These are phyloP conservation scores for Cryphonectria radicalis DNA, from an alignment of 2,329 filamentous ascomycete species.

Conservation along the genomic window DNA sequence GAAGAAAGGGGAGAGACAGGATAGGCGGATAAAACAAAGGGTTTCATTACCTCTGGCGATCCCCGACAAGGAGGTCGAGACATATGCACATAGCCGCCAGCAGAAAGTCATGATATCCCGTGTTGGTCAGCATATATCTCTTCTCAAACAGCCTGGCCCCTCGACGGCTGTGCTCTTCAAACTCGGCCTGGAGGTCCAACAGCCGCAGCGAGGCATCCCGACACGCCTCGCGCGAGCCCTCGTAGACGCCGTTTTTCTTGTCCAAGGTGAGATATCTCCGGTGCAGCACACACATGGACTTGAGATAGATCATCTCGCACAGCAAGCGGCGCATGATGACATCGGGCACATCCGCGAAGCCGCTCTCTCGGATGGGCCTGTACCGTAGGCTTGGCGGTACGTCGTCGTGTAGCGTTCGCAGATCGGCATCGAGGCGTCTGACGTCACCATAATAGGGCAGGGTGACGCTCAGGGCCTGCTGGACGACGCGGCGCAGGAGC, in stretches of 20 bases:
- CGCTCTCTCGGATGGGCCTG: slow-evolving; percentile 32
- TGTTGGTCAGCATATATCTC: slow-evolving; percentile 56
- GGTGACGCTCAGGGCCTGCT: slow-evolving; percentile 44
- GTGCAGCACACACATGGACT: slow-evolving; percentile 55
- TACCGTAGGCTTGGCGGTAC: slow-evolving; percentile 39
- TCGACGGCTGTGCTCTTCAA: slow-evolving; percentile 49
- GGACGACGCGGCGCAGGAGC: slow-evolving; percentile 49
- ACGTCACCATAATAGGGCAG: slow-evolving; percentile 44
- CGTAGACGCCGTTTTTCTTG: slow-evolving; percentile 44
- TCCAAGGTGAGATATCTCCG: slow-evolving; percentile 49
- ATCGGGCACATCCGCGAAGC: slow-evolving; percentile 43
- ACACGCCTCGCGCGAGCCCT: slow-evolving; percentile 46
- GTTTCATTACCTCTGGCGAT: slow-evolving; percentile 41
- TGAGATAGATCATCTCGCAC: slow-evolving; percentile 47
- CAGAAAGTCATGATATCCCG: slow-evolving; percentile 61
- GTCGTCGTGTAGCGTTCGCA: slow-evolving; percentile 39
- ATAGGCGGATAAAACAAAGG: no score
- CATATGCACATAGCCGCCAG: slow-evolving; percentile 65
- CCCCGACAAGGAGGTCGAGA: slow-evolving; percentile 50
- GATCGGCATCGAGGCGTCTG: slow-evolving; percentile 41
- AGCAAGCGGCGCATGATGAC: slow-evolving; percentile 45
- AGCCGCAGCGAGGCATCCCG: slow-evolving; percentile 49
- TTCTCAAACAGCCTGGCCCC: slow-evolving; percentile 58
- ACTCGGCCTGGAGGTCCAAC: slow-evolving; percentile 52
- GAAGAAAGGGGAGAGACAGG: neutral